phyloP scores from a whole-genome alignment of 2,329 filamentous ascomycete species.

The Arthrinium puccinioides region DNA sequence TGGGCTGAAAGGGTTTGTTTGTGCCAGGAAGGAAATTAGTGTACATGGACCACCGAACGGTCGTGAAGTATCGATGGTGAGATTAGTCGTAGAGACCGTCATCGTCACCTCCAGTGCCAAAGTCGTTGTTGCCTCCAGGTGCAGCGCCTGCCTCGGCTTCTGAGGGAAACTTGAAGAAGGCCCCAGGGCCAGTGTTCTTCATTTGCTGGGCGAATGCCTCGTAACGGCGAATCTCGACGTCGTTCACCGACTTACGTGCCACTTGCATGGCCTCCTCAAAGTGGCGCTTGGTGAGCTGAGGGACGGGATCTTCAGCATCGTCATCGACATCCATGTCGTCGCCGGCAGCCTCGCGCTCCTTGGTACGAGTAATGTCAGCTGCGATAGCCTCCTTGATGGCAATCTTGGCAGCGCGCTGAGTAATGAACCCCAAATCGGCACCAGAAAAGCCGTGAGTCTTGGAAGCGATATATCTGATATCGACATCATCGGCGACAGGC shows the following conservation, averaged over 20 bases:
- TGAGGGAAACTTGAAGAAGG: conserved; percentile 95
- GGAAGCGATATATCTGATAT: conserved; percentile 85
- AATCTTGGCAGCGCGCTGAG: conserved; percentile 97
- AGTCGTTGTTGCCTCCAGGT: conserved; percentile 51
- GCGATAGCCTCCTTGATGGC: conserved; percentile 97
- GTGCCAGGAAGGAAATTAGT: conserved; percentile 38
- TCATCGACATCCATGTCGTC: conserved; percentile 79
- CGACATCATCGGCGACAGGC: conserved; percentile 78
- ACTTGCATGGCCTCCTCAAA: conserved; percentile 98
- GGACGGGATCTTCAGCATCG: conserved; percentile 84
- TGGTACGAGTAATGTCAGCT: conserved; percentile 79
- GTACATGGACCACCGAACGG: conserved; percentile 27
- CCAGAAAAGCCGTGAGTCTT: conserved; percentile 99
- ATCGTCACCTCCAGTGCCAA: conserved; percentile 85
- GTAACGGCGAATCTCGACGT: conserved; percentile 96
- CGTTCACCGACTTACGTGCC: conserved; percentile 86
- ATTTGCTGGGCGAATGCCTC: conserved; percentile 98
- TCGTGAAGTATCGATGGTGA: conserved; percentile 10
- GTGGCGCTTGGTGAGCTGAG: conserved; percentile 90
- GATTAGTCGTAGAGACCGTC: conserved; percentile 93
- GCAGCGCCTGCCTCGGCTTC: conserved; percentile 63
- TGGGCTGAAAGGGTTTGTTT: too few relatives aligned
- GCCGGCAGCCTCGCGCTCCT: conserved; percentile 85
- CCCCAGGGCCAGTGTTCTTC: conserved; percentile 94
- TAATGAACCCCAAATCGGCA: conserved; percentile 98